Evolutionary conservation across 179 eudicot species (phyloP), one percentile per base, ranked within the genome.

Genomic region (Amaranthus tricolor): DNA sequence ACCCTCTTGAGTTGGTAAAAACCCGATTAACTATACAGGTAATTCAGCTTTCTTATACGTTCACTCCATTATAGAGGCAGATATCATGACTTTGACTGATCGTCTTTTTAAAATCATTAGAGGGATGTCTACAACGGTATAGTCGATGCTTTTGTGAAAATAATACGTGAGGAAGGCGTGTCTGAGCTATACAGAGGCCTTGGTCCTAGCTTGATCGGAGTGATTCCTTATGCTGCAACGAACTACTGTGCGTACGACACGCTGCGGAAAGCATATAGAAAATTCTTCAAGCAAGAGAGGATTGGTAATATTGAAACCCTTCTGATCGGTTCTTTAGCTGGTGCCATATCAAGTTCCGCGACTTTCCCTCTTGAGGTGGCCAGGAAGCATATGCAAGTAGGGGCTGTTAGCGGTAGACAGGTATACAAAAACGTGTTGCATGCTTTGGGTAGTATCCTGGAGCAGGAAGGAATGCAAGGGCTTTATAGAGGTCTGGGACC

Each of bases 1-100:
- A 94, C 83, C 98, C 97, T 5, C 94, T 94, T 45, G 98, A 94
- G 89, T 85, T 94, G 74, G 89, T 94, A 71, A 94, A 94, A 84
- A 94, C 98, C 77, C 89, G 98, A 70, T 76, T 94, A 62, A 94
- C 98, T 53, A 87, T 94, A 62, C 97, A 92, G 98, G 98, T 92
- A 50, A 62, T 52, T 77, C 19, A 40, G 3, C 64, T 20, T 70
- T 44, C 70, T 60, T 59, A 6, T 48, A 40, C 7, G 47, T 19
- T 44, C 10, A 52, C 16, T 56, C n/a, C 40, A 31, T 31, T 31
- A 31, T 31, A 31, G 40, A 31, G 40, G 40, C 43, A 21, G 10
- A 17, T 12, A 24, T 48, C 7, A 0, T 44, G 20, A 55, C 21
- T 13, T 69, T 51, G 53, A 58, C 60, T 65, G 6, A 52, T 52